Evolutionary conservation across 1,284 basidiomycete species (phyloP), one percentile per base, ranked within the genome.

Genomic region (Ganoderma sinense): DNA sequence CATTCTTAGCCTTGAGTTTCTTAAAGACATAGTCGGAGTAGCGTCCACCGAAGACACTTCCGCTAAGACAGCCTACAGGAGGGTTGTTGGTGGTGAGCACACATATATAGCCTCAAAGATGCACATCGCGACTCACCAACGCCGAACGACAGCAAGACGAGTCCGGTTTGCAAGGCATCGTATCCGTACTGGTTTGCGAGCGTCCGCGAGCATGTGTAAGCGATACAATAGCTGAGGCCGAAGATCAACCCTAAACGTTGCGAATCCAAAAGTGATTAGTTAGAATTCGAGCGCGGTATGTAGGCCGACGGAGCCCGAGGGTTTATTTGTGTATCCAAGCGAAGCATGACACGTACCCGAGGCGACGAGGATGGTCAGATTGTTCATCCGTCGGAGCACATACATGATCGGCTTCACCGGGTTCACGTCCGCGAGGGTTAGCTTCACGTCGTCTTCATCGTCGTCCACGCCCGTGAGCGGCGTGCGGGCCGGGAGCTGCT

Each of bases 71-170:
- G 7, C 94, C 94, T 79, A 83, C 67, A 4, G 23, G 23, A 29
- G 23, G 4, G 13, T 14, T 8, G 23, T 13, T 14, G 48, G 23
- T 5, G n/a, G n/a, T 53, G 23, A 53, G 48, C 36, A 26, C 14
- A 1, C n/a, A 26, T 33, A 43, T 8, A 66, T 45, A 26, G 26
- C 16, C 16, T 29, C 26, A 23, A 16, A 23, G 2, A 55, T 4
- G 23, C 18, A 65, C 2, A 43, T 40, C 33, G 36, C 36, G 66
- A 75, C 84, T n/a, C 73, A 89, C 92, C 93, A 14, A 86, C 72
- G 53, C 95, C 95, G 72, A 91, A 94, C 0, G 91, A 82, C 23
- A 97, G 86, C 10, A 96, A 85, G 8, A 95, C 89, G 31, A 96
- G 80, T 13, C 95, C 95, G 66, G 94, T 89, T 64, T 89, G 84